Base-by-base conservation (phyloP, 2,329 filamentous ascomycete genomes). In the Coniochaeta hoffmannii region DNA sequence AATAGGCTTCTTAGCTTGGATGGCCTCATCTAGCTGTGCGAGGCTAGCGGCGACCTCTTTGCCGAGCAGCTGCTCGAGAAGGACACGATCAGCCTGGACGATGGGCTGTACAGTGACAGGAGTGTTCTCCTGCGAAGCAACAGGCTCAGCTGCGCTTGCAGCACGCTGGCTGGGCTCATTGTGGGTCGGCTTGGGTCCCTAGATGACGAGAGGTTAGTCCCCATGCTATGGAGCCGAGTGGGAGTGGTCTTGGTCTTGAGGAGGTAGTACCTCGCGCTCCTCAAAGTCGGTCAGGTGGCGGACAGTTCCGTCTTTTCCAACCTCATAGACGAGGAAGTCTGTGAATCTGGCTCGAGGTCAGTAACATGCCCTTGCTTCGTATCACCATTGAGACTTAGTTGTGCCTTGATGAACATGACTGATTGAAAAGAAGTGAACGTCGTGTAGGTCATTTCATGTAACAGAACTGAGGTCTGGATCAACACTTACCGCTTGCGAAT, bases 241-340 rank as follows among this genome's bases (percentile, higher is more conserved):
- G n/a, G n/a, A n/a, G n/a, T n/a, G n/a, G n/a, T n/a, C n/a, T n/a
- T n/a, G n/a, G n/a, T n/a, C n/a, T n/a, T n/a, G n/a, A n/a, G n/a
- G 10, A 15, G 19, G 6, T 46, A 46, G 22, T 24, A 54, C 54
- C 22, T 59, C 54, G 5, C 49, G 50, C 35, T 63, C 59, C 11
- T 59, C 55, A 30, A 59, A 68, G 30, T 71, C 66, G 4, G 55
- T 76, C 51, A 97, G 75, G 69, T 93, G 90, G 53, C 94, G 69
- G 14, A 96, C 89, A 54, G 84, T 72, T 15, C 91, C 91, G 65
- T 87, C 82, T 30, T 86, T 84, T 19, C 81, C 75, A 59, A 97
- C 93, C 70, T 97, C 92, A 66, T 96, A 92, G 63, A 97, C 92
- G 62, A 94, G 77, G 64, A 97, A 97, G 69, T 97, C 92, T 4